phyloP scores from a whole-genome alignment of 1,139 yeast species.

The Yamadazyma diospyri region DNA sequence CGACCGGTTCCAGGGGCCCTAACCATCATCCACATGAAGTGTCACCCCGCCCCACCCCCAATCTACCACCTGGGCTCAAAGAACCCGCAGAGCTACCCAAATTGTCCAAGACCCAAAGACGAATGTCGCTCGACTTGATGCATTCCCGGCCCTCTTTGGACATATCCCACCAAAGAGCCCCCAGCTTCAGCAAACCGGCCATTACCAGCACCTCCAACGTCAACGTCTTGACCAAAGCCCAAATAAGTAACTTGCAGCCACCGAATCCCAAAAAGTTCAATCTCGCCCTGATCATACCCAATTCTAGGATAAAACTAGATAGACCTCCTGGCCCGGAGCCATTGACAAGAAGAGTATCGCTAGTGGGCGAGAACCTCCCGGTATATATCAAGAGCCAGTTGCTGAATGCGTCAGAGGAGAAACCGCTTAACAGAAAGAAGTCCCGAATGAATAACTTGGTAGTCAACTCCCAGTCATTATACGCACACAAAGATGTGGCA shows the following conservation, averaged over 20 bases:
- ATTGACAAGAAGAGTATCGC: slow-evolving; percentile 25
- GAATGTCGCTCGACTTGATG: slow-evolving; percentile 34
- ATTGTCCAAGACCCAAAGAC: slow-evolving; percentile 22
- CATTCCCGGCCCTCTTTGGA: slow-evolving; percentile 15
- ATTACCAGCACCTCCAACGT: slow-evolving; percentile 30
- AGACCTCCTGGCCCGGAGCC: not conserved
- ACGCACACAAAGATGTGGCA: slow-evolving; percentile 22
- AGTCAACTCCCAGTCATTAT: slow-evolving; percentile 37
- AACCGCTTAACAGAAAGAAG: slow-evolving; percentile 12
- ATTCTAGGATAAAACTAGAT: not conserved
- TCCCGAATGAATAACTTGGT: slow-evolving; percentile 35
- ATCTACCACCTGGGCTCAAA: not conserved
- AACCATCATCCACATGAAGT: not conserved
- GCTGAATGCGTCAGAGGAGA: slow-evolving; percentile 3
- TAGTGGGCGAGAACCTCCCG: slow-evolving; percentile 41
- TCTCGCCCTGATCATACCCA: slow-evolving; percentile 13
- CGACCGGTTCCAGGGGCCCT: not conserved
- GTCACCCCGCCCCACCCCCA: not conserved
- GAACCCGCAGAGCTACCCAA: slow-evolving; percentile 16
- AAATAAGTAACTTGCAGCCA: slow-evolving; percentile 8
- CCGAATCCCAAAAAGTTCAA: slow-evolving; percentile 8
- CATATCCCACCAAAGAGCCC: slow-evolving; percentile 10
- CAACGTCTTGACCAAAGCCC: slow-evolving; percentile 33
- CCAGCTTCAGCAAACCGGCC: slow-evolving; percentile 29
- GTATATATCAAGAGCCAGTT: slow-evolving; percentile 35